Conservation (phyloP, 768 basidiomycete species). For the Suillus plorans region DNA sequence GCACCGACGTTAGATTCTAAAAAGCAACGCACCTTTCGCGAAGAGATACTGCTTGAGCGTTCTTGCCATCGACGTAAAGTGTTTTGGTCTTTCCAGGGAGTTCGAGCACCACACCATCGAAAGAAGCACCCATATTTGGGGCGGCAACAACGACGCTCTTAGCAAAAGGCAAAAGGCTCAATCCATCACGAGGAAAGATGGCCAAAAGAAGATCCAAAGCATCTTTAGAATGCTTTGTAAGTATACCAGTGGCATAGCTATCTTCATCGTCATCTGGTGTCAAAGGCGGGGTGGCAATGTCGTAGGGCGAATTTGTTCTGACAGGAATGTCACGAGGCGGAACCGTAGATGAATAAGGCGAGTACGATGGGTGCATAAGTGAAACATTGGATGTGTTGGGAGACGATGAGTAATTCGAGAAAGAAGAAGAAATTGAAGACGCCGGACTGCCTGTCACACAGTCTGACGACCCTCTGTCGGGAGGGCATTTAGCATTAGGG, state of each 20-base stretch:
- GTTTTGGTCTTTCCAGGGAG: constrained; percentile 71
- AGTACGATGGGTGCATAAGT: constrained; percentile 16
- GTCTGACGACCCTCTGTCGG: constrained; percentile 91
- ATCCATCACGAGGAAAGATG: constrained; percentile 73
- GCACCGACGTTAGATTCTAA: constrained; percentile 10
- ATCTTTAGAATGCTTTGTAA: constrained; percentile 51
- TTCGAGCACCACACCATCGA: constrained; percentile 78
- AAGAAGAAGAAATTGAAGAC: constrained; percentile 51
- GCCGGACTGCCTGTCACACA: constrained; percentile 94
- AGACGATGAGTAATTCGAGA: constrained; percentile 32
- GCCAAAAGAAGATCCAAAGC: constrained; percentile 77
- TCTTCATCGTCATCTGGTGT: constrained; percentile 70
- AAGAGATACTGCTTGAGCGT: constrained; percentile 73
- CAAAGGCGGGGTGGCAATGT: constrained; percentile 70
- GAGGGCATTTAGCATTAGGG: constrained; percentile 91
- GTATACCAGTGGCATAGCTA: constrained; percentile 39
- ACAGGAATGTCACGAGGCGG: constrained; percentile 44
- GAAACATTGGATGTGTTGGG: constrained; percentile 21
- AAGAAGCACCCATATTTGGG: constrained; percentile 64
- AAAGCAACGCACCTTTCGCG: constrained; percentile 67
- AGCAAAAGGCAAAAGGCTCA: constrained; percentile 67
- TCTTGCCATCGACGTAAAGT: constrained; percentile 84
- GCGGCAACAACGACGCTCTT: constrained; percentile 73
- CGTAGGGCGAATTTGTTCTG: constrained; percentile 37
- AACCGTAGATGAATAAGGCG: constrained; percentile 28